Evolutionary conservation across 78 protist species (phyloP), one percentile per base, ranked within the genome.

Genomic region (Dictyostelium brefeldianum): DNA sequence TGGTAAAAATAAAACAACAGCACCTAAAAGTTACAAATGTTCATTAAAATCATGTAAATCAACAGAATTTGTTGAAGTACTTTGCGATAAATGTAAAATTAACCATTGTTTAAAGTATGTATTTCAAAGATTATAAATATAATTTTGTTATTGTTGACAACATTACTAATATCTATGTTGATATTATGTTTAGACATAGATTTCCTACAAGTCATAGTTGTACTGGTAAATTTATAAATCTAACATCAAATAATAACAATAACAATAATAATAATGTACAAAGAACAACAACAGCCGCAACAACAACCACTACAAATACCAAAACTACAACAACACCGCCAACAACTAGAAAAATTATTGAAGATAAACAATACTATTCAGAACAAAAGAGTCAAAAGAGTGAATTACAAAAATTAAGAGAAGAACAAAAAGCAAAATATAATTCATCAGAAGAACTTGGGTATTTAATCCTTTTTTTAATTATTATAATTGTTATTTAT

Each of bases 191-290:
- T 50, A 82, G 81, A 56, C 91, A 83, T 83, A 27, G 91, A 41
- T 83, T 83, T 65, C 91, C 91, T 73, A 73, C 91, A 20, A 56
- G 71, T 46, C 91, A 83, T 59, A 64, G 47, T 53, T 83, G 91
- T 43, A 0, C n/a, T 4, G 27, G 46, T 17, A 31, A 25, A 51
- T 3, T 77, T 54, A 78, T 69, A 54, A 69, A 74, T 36, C 53
- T 70, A 43, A 36, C 71, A 27, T 29, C 36, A 3, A 83, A 67
- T 27, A 27, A 27, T 36, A 69, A 69, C 31, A 69, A 36, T 69
- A 69, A 69, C 17, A 69, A 67, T 31, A 67, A 67, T 67, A 67
- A 31, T 12, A 81, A 59, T 27, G 43, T 36, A 36, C 43, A 36
- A 36, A 36, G 43, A 36, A 36, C 43, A 36, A 81, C 50, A 25